Evolutionary conservation across 352 stramenopile genomes (phyloP), one percentile per base, ranked within the genome.

Genomic region (Phytophthora rubi): DNA sequence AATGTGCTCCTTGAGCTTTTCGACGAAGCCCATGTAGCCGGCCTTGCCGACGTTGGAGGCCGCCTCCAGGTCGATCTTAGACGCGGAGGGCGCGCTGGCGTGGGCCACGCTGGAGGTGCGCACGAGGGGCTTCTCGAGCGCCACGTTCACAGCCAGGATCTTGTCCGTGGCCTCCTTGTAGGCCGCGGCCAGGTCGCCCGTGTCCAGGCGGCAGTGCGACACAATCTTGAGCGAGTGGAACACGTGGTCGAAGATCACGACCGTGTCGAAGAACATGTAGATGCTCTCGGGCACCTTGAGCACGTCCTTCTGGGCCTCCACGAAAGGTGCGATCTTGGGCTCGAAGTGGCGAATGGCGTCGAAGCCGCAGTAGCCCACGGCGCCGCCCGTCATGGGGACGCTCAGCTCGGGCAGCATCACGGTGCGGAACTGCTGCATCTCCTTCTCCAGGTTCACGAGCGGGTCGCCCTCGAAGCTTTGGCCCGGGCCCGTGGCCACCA

Each of bases 241-340:
- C 8, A 95, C 89, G 75, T 96, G 90, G 73, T 97, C 90, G 68
- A 97, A 97, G 33, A 96, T 88, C 47, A 97, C 85, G 45, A 96
- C 80, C 58, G 89, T 96, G 75, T 96, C 85, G 48, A 95, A 95
- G 65, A 97, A 88, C 90, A 97, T 97, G 74, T 95, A 97, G 68
- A 95, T 91, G 67, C 88, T 95, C 75, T 97, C 90, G 15, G 90
- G 90, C 18, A 96, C 85, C 32, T 90, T 64, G 15, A 97, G 69
- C 61, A 95, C 81, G 63, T 97, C 89, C 51, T 77, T 81, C 63
- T 97, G 90, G 7, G 73, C 70, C 26, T 87, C 85, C 37, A 97
- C 79, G 59, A 85, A 93, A 2, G 89, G 88, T 47, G 86, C 88
- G 33, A 96, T 81, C 66, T 83, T 91, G 44, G 88, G 89, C 54